These are phyloP conservation scores for Tetrapisispora namnaoensis DNA, from an alignment of 805 yeast species.

Conservation along the genomic window DNA sequence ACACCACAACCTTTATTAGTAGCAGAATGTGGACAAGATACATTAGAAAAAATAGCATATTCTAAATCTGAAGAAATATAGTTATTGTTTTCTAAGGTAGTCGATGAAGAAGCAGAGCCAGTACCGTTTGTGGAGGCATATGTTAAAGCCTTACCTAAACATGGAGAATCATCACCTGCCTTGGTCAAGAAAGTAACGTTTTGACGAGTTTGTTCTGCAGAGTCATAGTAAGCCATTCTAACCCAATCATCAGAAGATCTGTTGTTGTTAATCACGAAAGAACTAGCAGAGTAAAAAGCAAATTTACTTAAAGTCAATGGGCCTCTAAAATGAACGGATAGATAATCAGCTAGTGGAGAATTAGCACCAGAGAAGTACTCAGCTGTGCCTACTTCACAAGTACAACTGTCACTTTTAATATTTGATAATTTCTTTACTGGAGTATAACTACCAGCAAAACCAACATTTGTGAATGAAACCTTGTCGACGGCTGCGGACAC, in stretches of 20 bases:
- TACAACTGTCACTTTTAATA: conserved; percentile 16
- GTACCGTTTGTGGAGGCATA: conserved; percentile 52
- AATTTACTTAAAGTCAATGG: conserved; percentile 52
- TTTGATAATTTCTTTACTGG: conserved; percentile 24
- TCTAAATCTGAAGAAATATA: conserved; percentile 50
- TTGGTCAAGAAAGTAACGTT: conserved; percentile 61
- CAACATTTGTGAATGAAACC: conserved; percentile 24
- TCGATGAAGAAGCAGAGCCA: conserved; percentile 35
- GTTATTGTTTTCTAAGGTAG: conserved; percentile 40
- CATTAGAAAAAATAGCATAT: conserved; percentile 48
- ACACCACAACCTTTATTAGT: conserved; percentile 60
- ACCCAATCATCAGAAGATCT: conserved; percentile 41
- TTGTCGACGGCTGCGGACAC: conserved; percentile 11
- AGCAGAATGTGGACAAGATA: conserved; percentile 48
- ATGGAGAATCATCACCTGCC: conserved; percentile 50
- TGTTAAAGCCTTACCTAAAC: conserved; percentile 60
- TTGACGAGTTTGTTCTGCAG: conserved; percentile 37
- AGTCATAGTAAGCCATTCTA: conserved; percentile 48
- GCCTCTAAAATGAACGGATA: conserved; percentile 73
- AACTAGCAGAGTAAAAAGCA: conserved; percentile 46
- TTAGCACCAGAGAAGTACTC: conserved; percentile 42
- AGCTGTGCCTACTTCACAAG: conserved; percentile 23
- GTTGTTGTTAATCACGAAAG: conserved; percentile 26
- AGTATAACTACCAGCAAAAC: conserved; percentile 25
- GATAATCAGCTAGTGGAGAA: conserved; percentile 54